Evolutionary conservation across 1,284 basidiomycete genomes (phyloP).

Genomic region (Fomes fomentarius): DNA sequence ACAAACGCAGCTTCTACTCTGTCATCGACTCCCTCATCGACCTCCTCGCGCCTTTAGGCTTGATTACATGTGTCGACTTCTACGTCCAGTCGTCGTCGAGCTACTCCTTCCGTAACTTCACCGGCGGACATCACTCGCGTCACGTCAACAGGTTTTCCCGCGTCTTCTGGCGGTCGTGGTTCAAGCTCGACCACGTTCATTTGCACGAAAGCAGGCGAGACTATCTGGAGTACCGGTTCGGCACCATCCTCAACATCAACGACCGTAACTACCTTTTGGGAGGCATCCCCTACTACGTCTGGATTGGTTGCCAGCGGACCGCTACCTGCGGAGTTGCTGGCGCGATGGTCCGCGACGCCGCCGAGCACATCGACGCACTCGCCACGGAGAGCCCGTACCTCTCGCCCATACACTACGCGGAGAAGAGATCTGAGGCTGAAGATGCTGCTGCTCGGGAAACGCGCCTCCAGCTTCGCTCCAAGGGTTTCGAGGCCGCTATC

Average conservation of each 20-base stretch:
- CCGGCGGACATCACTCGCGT: constrained; percentile 24
- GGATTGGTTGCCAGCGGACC: constrained; percentile 26
- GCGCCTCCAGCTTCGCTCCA: constrained; percentile 22
- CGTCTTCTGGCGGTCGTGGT: constrained; percentile 27
- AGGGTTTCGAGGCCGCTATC: constrained; percentile 29
- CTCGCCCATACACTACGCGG: constrained; percentile 22
- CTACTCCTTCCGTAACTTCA: constrained; percentile 27
- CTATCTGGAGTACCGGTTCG: constrained; percentile 28
- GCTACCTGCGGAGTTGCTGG: constrained; percentile 18
- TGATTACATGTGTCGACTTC: constrained; percentile 27
- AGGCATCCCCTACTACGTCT: constrained; percentile 26
- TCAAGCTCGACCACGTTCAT: constrained; percentile 26
- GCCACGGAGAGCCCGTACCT: constrained; percentile 27
- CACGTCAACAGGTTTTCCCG: constrained; percentile 26
- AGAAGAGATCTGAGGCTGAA: constrained; percentile 17
- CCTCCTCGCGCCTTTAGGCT: constrained; percentile 22
- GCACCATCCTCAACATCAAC: constrained; percentile 25
- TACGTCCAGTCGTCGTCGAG: constrained; percentile 26
- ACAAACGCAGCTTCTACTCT: constrained; percentile 21
- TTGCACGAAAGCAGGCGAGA: constrained; percentile 25
- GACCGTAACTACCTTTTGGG: constrained; percentile 25
- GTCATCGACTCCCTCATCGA: constrained; percentile 26
- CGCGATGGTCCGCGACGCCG: constrained; percentile 16
- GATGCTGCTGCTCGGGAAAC: constrained; percentile 16
- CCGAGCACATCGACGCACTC: constrained; percentile 25